These are phyloP conservation scores for Diophrys sp. DNA, from an alignment of 73 alveolate genomes.

Conservation along the genomic window DNA sequence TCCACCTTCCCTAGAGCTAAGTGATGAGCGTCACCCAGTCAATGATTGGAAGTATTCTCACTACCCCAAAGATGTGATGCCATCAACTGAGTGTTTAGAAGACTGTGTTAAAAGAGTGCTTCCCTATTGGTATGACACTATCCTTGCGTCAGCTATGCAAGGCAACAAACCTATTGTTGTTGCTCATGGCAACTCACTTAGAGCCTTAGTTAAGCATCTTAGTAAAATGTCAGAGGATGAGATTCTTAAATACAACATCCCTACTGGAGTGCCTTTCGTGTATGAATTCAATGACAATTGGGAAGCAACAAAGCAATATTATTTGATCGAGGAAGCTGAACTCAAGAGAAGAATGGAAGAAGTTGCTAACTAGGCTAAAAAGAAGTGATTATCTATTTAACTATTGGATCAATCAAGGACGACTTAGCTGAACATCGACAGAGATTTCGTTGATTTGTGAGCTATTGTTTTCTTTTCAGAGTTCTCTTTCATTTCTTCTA, in stretches of 20 bases:
- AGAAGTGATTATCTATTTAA: not conserved
- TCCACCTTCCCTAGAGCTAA: constrained; percentile 93
- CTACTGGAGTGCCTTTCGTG: constrained; percentile 96
- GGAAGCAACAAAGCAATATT: constrained; percentile 79
- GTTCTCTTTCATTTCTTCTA: no score
- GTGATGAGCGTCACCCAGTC: constrained; percentile 90
- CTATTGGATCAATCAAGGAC: not conserved
- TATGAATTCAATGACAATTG: constrained; percentile 94
- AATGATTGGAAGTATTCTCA: constrained; percentile 77
- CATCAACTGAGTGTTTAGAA: constrained; percentile 79
- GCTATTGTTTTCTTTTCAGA: no score
- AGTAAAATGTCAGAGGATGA: constrained; percentile 91
- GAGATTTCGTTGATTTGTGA: no score
- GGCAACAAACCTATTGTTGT: constrained; percentile 91
- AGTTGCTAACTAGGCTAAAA: constrained; percentile 82
- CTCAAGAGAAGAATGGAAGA: constrained; percentile 81
- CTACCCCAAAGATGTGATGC: constrained; percentile 86
- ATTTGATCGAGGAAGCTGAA: constrained; percentile 76
- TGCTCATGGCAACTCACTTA: constrained; percentile 98
- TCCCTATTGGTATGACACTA: constrained; percentile 93
- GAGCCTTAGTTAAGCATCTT: constrained; percentile 96
- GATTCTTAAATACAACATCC: constrained; percentile 75
- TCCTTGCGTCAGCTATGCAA: constrained; percentile 79
- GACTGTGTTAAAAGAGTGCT: constrained; percentile 79
- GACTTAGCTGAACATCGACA: not conserved